Conservation (phyloP, 192 early-diverging fungal genomes). For the Haplosporangium gracile region DNA sequence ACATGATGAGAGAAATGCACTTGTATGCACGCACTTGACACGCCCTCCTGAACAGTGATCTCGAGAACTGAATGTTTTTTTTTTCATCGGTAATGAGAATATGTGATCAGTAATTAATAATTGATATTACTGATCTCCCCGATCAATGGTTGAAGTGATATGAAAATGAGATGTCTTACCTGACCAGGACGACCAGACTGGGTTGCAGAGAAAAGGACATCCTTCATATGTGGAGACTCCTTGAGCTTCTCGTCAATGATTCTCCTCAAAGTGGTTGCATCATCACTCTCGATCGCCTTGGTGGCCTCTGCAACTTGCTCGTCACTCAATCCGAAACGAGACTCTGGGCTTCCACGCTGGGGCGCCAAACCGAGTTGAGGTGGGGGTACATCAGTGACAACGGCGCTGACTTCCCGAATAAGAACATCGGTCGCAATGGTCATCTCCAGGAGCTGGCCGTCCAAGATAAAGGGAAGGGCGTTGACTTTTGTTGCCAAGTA, state of each 20-base stretch:
- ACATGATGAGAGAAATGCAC: conserved; percentile 57
- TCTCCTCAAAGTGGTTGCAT: conserved; percentile 31
- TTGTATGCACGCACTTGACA: conserved; percentile 50
- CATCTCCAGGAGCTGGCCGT: conserved; percentile 46
- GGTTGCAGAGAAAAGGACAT: conserved; percentile 14
- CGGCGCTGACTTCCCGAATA: conserved; percentile 36
- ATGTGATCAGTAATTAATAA: background rate
- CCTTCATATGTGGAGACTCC: conserved; percentile 21
- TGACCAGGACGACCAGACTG: conserved; percentile 38
- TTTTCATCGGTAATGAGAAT: conserved; percentile 13
- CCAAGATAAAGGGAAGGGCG: conserved; percentile 58
- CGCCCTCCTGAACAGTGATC: conserved; percentile 57
- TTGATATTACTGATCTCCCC: background rate
- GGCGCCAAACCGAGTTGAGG: conserved; percentile 18
- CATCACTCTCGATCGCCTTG: conserved; percentile 56
- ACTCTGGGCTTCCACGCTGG: conserved; percentile 16
- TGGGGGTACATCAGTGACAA: conserved; percentile 39
- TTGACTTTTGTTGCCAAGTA: conserved; percentile 67
- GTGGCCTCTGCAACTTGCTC: conserved; percentile 47
- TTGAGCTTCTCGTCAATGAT: conserved; percentile 39
- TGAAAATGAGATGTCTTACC: background rate
- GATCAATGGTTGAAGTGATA: background rate
- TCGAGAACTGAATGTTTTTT: conserved; percentile 30
- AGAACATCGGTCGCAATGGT: conserved; percentile 35
- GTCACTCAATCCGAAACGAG: conserved; percentile 36